Evolutionary conservation across 176 grass and related monocot genomes (phyloP), one percentile per base, ranked within the genome.

Genomic region (Otatea glauca): DNA sequence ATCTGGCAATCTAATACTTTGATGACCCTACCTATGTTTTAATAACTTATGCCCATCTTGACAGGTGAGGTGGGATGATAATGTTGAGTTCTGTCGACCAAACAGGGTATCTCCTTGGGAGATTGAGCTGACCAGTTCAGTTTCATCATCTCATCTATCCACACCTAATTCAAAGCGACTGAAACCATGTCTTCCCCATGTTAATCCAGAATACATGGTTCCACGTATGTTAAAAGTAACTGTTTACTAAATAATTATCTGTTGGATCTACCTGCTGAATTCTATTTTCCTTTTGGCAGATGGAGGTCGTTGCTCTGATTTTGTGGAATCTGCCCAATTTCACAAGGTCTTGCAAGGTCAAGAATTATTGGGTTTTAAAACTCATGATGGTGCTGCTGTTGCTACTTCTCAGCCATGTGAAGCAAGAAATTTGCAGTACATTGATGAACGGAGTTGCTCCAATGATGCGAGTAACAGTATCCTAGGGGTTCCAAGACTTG

Each of bases 271-370:
- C 21, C 2, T 53, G 25, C 68, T 55, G 34, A 35, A 75, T 69
- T 70, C 5, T 44, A 9, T 67, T 61, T 68, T 11, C 18, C 32
- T 87, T 73, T 78, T 67, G 54, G 13, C 73, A 99, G 96, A 75
- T 89, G 89, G 86, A 91, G 93, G 69, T 88, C 83, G 88, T 85
- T 11, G 61, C 47, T 74, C 85, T 77, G 93, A 94, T 88, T 94
- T 83, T 81, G 78, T 1, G 51, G 91, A 99, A 89, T 90, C 93
- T 90, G 67, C 96, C 66, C 91, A 87, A 83, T 88, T 99, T 88
- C 88, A 87, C 87, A 98, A 94, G 96, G 96, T 99, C 96, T 99
- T 99, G 93, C 96, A 99, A 99, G 96, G 96, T 99, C 96, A 99
- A 99, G 96, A 99, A 99, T 91, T 91, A 68, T 51, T 80, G 41